Conservation (phyloP, 441 rosid species). For the Arabidopsis hybrid region DNA sequence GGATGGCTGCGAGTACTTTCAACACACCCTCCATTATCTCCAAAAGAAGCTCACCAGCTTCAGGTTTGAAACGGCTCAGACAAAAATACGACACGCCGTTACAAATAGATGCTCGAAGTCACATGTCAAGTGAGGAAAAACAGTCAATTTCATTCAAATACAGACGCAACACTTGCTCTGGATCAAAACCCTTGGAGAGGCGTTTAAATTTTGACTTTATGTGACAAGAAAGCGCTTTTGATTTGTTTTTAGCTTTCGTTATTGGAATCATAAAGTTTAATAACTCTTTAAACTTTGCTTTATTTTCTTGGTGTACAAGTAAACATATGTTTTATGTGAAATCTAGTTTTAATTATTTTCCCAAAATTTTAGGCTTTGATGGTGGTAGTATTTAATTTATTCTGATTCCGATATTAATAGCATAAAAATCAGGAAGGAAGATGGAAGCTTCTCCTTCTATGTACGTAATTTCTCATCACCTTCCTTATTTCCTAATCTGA, state of each 20-base stretch:
- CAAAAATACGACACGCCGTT: background rate
- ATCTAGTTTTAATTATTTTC: background rate
- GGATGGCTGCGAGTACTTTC: slow-evolving; percentile 30
- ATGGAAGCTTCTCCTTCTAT: background rate
- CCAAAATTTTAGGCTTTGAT: background rate
- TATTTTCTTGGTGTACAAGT: background rate
- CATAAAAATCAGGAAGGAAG: background rate
- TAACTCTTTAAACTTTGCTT: background rate
- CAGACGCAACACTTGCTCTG: background rate
- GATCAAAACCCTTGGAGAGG: slow-evolving; percentile 9
- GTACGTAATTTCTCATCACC: slow-evolving; percentile 2
- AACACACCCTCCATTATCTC: slow-evolving; percentile 32
- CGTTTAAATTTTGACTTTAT: slow-evolving; percentile 32
- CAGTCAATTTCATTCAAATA: background rate
- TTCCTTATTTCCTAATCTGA: slow-evolving; percentile 19
- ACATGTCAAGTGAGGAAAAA: background rate
- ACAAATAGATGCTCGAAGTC: background rate
- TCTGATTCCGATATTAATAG: background rate
- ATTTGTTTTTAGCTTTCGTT: background rate
- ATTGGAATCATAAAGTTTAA: slow-evolving; percentile 3
- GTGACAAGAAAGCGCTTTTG: background rate
- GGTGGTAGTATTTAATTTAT: no score
- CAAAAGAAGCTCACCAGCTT: slow-evolving; percentile 17
- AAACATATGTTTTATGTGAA: background rate
- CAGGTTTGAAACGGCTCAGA: background rate